Evolutionary conservation across 2,329 filamentous ascomycete species (phyloP), one percentile per base, ranked within the genome.

Genomic region (Fusarium ambrosium): DNA sequence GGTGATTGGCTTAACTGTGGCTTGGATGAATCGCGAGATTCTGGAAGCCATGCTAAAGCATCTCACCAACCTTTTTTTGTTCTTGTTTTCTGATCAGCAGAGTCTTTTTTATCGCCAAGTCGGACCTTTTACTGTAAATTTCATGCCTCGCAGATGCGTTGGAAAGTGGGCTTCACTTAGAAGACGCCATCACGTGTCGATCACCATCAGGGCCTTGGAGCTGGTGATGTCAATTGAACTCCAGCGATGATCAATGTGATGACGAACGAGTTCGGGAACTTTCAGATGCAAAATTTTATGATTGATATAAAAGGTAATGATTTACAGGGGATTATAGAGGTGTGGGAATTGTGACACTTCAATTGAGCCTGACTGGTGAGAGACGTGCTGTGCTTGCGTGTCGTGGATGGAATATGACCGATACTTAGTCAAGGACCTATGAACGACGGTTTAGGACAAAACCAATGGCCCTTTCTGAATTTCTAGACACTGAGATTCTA

Each of bases 191-290:
- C 39, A 39, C 41, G 18, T 60, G 65, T 41, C 41, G 72, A 74
- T 74, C 72, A 55, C 74, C 72, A 66, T 61, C 56, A 64, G 43
- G 51, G 63, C 65, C 71, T 45, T 64, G 62, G 43, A 39, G 29
- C 7, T 41, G 61, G 75, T 74, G 72, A 74, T 74, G 72, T 74
- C 72, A 74, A 67, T 45, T 20, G 41, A 20, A 27, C 45, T 37
- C 37, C 29, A 66, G 29, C 16, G n/a, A 16, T 11, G 24, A 62
- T 24, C 36, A 37, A 29, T 18, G 20, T 16, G 32, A 51, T 43
- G 32, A 37, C 62, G 56, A 51, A 71, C 18, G 18, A 27, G 20
- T 32, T 32, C 27, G 27, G 48, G 27, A 2, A 32, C 11, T 32
- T 55, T 55, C 1, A 32, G 18, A 8, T 14, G 48, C 6, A 32